Evolutionary conservation across 805 yeast genomes (phyloP).

Genomic region (Ogataea paradorogensis): DNA sequence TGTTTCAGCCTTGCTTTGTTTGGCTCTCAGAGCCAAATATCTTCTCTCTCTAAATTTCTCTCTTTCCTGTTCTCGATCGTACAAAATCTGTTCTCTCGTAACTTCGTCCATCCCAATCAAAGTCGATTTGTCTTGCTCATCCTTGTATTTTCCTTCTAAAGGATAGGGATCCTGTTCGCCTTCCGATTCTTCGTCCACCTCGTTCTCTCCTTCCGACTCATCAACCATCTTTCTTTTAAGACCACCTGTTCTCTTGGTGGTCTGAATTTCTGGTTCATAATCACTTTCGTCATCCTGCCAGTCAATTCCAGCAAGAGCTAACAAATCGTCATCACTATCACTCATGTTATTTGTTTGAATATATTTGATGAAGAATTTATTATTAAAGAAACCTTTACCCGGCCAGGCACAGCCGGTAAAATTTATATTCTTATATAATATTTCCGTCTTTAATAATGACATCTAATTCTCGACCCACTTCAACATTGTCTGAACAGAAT

Average conservation of each 20-base stretch:
- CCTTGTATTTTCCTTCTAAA: conserved; percentile 83
- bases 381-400: conserved; percentile 4
- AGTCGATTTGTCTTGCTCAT: conserved; percentile 68
- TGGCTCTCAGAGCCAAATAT: conserved; percentile 79
- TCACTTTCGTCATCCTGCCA: conserved; percentile 38
- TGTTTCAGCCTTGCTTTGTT: conserved; percentile 45
- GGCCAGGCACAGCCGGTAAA: conserved; percentile 5
- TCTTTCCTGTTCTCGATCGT: conserved; percentile 90
- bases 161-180: conserved; percentile 78
- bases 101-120: conserved; percentile 81
- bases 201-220: conserved; percentile 31
- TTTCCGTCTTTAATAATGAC: not conserved
- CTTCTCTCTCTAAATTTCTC: conserved; percentile 83
- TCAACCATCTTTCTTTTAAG: conserved; percentile 27
- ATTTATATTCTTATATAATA: not conserved
- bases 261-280: conserved; percentile 35
- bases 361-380: not conserved
- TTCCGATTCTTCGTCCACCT: conserved; percentile 34
- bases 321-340: conserved; percentile 90
- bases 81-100: conserved; percentile 85
- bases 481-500: no score
- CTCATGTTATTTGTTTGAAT: conserved; percentile 46
- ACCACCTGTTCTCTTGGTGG: conserved; percentile 24
- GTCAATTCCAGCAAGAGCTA: conserved; percentile 88
- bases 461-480: conserved; percentile 1